Evolutionary conservation across 805 yeast species (phyloP), one percentile per base, ranked within the genome.

Genomic region (Sungouiozyma ichnusensis): DNA sequence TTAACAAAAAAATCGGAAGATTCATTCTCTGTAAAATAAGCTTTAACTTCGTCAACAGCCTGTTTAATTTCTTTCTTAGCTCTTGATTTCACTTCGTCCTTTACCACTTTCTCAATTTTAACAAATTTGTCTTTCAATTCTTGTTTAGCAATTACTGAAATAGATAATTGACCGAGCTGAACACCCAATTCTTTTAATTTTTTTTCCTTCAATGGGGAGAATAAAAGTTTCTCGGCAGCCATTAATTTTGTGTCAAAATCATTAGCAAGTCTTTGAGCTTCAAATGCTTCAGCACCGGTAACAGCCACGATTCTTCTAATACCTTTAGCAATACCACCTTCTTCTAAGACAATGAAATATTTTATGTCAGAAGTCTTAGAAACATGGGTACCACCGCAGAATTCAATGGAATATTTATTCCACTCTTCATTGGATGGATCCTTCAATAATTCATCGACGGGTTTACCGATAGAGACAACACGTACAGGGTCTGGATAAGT

Each of bases 381-480:
- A 51, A 92, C 96, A 58, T 92, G 99, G 11, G 98, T 92, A 67
- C 99, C 99, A 68, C 99, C 99, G 68, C 99, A 92, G 73, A 92
- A 92, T 69, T 92, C 99, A 51, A 92, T 73, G 1, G 96, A 85
- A 57, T 74, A 71, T 35, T 74, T 67, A 54, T 63, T 66, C 97
- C 98, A 92, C 56, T 85, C 76, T 40, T 68, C 67, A 58, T 76
- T 83, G 20, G 68, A 53, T 52, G 97, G 95, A 53, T 79, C 71
- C 5, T 72, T 70, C 50, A 90, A 62, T 52, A 92, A 69, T 13
- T 83, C 92, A 19, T 84, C 87, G 36, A 92, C 87, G 37, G 95
- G 79, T 34, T 76, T 81, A 58, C 99, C 99, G 57, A 92, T 84
- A 24, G 95, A 85, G 38, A 92, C 97, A 52, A 92, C 98, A 63